Conservation (phyloP, 1,284 basidiomycete species). For the Cryptococcus deneoformans region DNA sequence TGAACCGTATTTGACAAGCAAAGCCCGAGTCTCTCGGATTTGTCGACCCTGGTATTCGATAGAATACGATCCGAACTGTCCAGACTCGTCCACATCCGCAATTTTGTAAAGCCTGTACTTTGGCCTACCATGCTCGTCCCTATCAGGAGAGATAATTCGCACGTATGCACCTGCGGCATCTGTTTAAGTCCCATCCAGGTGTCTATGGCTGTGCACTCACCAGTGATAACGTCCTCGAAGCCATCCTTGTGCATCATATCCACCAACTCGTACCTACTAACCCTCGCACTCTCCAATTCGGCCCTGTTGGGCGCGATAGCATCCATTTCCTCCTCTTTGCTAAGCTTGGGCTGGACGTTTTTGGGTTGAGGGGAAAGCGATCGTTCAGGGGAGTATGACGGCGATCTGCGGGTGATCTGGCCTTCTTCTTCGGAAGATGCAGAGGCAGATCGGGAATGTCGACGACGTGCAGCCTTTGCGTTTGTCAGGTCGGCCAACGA, state of each 20-base stretch:
- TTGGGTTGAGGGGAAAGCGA: slow-evolving; percentile 51
- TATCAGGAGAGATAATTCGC: slow-evolving; percentile 66
- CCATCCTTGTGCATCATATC: slow-evolving; percentile 37
- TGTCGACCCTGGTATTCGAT: slow-evolving; percentile 59
- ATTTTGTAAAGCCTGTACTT: slow-evolving; percentile 83
- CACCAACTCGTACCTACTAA: slow-evolving; percentile 71
- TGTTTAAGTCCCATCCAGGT: neutral
- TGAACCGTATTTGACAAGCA: slow-evolving; percentile 70
- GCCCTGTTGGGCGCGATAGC: slow-evolving; percentile 62
- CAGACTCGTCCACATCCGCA: slow-evolving; percentile 26
- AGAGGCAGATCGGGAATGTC: slow-evolving; percentile 28
- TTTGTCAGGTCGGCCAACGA: neutral
- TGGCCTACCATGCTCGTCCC: slow-evolving; percentile 56
- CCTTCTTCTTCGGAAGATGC: slow-evolving; percentile 61
- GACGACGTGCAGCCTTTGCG: slow-evolving; percentile 51
- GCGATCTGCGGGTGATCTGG: slow-evolving; percentile 54
- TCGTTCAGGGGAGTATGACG: slow-evolving; percentile 56
- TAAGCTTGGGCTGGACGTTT: slow-evolving; percentile 40
- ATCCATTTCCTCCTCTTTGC: slow-evolving; percentile 56
- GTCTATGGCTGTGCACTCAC: slow-evolving; percentile 8
- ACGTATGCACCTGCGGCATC: slow-evolving; percentile 67
- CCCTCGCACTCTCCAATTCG: slow-evolving; percentile 71
- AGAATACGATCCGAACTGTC: slow-evolving; percentile 58
- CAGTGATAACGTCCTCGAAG: slow-evolving; percentile 27
- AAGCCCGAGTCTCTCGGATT: slow-evolving; percentile 56